phyloP scores from a whole-genome alignment of 2,329 filamentous ascomycete species.

The Exophiala calicioides region DNA sequence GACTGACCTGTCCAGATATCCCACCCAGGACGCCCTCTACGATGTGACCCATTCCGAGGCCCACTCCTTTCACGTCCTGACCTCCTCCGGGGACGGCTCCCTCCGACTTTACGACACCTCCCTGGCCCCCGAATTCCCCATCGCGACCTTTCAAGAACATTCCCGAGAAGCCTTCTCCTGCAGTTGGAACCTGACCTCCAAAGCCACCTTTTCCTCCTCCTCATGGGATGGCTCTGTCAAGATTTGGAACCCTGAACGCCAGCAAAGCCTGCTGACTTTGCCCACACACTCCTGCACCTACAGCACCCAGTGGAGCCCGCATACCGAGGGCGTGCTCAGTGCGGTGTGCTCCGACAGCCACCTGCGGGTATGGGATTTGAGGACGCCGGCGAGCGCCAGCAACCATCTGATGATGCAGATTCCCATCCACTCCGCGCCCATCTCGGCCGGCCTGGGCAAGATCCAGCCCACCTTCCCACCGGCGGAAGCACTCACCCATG shows the following conservation, averaged over 20 bases:
- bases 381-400: constrained; percentile 78
- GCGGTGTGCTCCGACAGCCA: constrained; percentile 87
- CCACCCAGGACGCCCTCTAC: constrained; percentile 96
- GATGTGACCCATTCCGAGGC: constrained; percentile 94
- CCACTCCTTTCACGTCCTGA: constrained; percentile 90
- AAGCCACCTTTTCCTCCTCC: constrained; percentile 85
- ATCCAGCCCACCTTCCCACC: constrained; percentile 56
- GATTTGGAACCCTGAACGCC: constrained; percentile 82
- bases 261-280: constrained; percentile 75
- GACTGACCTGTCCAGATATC: constrained; percentile 62
- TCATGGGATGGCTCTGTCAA: constrained; percentile 98
- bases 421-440: constrained; percentile 68
- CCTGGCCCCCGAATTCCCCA: constrained; percentile 73
- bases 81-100: constrained; percentile 87
- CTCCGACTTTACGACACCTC: constrained; percentile 90
- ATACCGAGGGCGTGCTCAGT: constrained; percentile 80
- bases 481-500: constrained; percentile 85
- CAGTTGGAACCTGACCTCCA: constrained; percentile 86
- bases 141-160: constrained; percentile 92
- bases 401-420: constrained; percentile 85
- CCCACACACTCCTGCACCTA: constrained; percentile 95
- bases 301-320: constrained; percentile 84
- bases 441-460: constrained; percentile 29
- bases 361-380: constrained; percentile 86
- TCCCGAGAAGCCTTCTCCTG: constrained; percentile 90